Conservation (phyloP, 208 protist genomes). For the Leishmania tarentolae region DNA sequence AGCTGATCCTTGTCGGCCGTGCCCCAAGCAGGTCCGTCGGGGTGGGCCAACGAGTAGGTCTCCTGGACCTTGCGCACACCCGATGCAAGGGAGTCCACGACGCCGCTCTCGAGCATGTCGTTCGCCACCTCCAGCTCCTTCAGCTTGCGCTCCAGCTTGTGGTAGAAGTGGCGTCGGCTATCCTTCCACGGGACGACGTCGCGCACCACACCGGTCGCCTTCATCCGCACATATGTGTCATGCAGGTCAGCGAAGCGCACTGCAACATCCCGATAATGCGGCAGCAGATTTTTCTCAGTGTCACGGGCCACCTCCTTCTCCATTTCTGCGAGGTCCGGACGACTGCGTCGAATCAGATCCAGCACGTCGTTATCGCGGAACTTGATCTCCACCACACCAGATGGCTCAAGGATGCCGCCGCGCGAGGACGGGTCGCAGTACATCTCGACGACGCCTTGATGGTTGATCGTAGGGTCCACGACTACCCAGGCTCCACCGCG, state of each 20-base stretch:
- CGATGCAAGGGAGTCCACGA: slow-evolving; percentile 33
- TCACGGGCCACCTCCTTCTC: slow-evolving; percentile 42
- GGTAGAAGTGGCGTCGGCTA: slow-evolving; percentile 92
- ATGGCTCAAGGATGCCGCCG: slow-evolving; percentile 96
- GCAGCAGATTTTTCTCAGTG: slow-evolving; percentile 62
- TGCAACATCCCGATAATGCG: slow-evolving; percentile 94
- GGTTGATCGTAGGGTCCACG: slow-evolving; percentile 97
- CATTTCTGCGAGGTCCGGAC: slow-evolving; percentile 60
- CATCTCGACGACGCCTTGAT: slow-evolving; percentile 97
- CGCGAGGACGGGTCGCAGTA: slow-evolving; percentile 93
- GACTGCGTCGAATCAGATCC: slow-evolving; percentile 90
- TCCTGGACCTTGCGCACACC: slow-evolving; percentile 49
- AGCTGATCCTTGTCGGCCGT: slow-evolving; percentile 36
- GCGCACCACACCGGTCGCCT: slow-evolving; percentile 91
- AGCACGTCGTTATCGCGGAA: slow-evolving; percentile 92
- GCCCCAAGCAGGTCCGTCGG: slow-evolving; percentile 42
- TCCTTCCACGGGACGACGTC: slow-evolving; percentile 93
- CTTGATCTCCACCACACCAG: slow-evolving; percentile 96
- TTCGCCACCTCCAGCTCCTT: slow-evolving; percentile 73
- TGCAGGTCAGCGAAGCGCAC: slow-evolving; percentile 97
- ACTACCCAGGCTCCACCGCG: slow-evolving; percentile 99
- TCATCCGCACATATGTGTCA: slow-evolving; percentile 97
- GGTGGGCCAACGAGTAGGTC: slow-evolving; percentile 39
- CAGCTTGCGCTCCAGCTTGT: slow-evolving; percentile 92
- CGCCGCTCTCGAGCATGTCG: slow-evolving; percentile 43